Evolutionary conservation across 148 eudicot species (phyloP), one percentile per base, ranked within the genome.

Genomic region (Agrostemma githago): DNA sequence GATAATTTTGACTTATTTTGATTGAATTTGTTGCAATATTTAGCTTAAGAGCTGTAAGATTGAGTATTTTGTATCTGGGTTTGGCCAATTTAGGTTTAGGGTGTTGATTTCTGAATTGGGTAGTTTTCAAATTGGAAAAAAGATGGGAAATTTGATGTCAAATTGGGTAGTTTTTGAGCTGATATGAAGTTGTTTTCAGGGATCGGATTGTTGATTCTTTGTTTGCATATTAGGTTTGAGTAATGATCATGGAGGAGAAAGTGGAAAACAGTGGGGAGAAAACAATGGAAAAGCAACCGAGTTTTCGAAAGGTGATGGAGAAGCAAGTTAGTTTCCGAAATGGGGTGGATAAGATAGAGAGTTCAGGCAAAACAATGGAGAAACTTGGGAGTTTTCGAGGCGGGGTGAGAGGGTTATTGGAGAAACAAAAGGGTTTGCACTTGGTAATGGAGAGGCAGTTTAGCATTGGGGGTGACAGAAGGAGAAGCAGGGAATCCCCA

Each of bases 391-490:
- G 93, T 81, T 89, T 87, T 76, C 74, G 79, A 19, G 79, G 74
- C 14, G 79, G 69, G 53, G 73, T 84, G 59, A 75, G 82, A 6
- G 90, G 86, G 56, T 70, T 76, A 53, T 81, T 91, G 83, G 97
- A 89, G 70, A 91, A 86, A 73, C 97, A 89, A 75, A 87, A 81
- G 85, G 86, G 92, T 70, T 83, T 85, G 72, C 82, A 86, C n/a
- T 70, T 88, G 71, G 85, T 83, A 19, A 84, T 86, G 90, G 96
- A 88, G 86, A 86, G 93, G 63, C 98, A 93, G 48, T 70, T 93
- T 60, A 90, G 93, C 62, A 83, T 92, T 68, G 96, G 88, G 12
- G 96, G 89, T 68, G 94, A 89, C 73, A 84, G 81, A 78, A 95
- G 78, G 82, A 90, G 78, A 78, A 75, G 78, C 72, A 92, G 87